Conservation (phyloP, 148 eudicot species). For the Dianthus caryophyllus region DNA sequence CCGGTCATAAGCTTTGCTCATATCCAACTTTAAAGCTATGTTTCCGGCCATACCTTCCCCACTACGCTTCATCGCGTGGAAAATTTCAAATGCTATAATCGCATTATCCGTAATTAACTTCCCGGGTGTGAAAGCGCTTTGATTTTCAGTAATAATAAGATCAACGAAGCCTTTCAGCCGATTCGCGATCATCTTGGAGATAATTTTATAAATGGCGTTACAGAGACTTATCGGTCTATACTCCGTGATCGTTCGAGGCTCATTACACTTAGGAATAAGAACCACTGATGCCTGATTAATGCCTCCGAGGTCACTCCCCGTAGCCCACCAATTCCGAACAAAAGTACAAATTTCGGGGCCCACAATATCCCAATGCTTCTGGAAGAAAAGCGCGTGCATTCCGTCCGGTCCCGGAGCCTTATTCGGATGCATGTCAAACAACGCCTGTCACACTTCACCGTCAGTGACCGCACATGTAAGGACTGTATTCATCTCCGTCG, state of each 20-base stretch:
- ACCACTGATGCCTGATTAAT: not conserved
- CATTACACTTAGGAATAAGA: not conserved
- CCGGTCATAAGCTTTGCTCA: not conserved
- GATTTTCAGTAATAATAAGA: not conserved
- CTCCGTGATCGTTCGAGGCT: not conserved
- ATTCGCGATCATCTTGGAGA: not conserved
- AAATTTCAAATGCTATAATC: not conserved
- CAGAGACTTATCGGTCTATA: not conserved
- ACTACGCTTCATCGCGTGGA: not conserved
- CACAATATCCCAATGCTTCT: not conserved
- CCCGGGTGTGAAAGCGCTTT: not conserved
- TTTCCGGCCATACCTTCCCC: not conserved
- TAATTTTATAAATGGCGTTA: not conserved
- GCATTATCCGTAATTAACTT: not conserved
- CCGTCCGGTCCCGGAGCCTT: constrained; percentile 1
- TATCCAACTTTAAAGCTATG: not conserved
- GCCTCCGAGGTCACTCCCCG: not conserved
- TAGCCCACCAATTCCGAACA: not conserved
- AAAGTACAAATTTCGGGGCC: not conserved
- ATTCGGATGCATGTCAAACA: constrained; percentile 1
- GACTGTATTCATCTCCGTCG: too few relatives aligned
- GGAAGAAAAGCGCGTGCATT: not conserved
- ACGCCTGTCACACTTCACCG: too few relatives aligned
- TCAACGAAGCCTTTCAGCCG: not conserved
- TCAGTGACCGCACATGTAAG: too few relatives aligned